Evolutionary conservation across 2,329 filamentous ascomycete genomes (phyloP).

Genomic region (Epichloe baconii): DNA sequence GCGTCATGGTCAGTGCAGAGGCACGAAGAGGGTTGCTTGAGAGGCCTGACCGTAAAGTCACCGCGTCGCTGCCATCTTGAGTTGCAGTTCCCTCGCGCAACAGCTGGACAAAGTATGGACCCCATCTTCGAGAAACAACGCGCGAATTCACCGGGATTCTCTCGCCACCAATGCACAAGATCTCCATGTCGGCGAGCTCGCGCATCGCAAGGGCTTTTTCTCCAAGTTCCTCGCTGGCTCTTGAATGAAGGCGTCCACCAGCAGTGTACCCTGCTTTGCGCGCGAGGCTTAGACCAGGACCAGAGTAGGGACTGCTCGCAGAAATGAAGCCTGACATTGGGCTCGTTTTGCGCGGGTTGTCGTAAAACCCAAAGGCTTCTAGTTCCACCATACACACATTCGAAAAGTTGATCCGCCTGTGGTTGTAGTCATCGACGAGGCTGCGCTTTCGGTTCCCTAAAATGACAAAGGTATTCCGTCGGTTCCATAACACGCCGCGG

Average conservation of each 20-base stretch:
- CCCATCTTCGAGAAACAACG: slow-evolving; percentile 79
- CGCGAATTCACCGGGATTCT: slow-evolving; percentile 88
- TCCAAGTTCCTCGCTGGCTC: slow-evolving; percentile 74
- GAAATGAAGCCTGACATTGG: slow-evolving; percentile 78
- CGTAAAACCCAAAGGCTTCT: slow-evolving; percentile 93
- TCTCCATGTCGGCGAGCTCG: slow-evolving; percentile 95
- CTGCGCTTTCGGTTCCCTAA: slow-evolving; percentile 87
- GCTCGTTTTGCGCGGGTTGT: slow-evolving; percentile 71
- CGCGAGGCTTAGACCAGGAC: slow-evolving; percentile 40
- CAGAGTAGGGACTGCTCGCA: slow-evolving; percentile 58
- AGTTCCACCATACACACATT: slow-evolving; percentile 95
- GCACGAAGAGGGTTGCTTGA: slow-evolving; percentile 50
- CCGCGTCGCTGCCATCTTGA: slow-evolving; percentile 59
- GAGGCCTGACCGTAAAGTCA: slow-evolving; percentile 57
- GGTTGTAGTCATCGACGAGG: slow-evolving; percentile 95
- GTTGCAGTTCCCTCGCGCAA: slow-evolving; percentile 67
- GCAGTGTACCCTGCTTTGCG: slow-evolving; percentile 52
- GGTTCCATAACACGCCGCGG: slow-evolving; percentile 81
- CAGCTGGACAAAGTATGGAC: slow-evolving; percentile 88
- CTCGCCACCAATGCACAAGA: slow-evolving; percentile 81
- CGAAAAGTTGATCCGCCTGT: slow-evolving; percentile 91
- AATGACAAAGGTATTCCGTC: slow-evolving; percentile 90
- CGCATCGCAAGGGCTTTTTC: slow-evolving; percentile 63
- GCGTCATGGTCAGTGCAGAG: slow-evolving; percentile 77
- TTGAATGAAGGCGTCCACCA: slow-evolving; percentile 63